Evolutionary conservation across 2,329 filamentous ascomycete species (phyloP).

Genomic region (Thermoascus crustaceus): DNA sequence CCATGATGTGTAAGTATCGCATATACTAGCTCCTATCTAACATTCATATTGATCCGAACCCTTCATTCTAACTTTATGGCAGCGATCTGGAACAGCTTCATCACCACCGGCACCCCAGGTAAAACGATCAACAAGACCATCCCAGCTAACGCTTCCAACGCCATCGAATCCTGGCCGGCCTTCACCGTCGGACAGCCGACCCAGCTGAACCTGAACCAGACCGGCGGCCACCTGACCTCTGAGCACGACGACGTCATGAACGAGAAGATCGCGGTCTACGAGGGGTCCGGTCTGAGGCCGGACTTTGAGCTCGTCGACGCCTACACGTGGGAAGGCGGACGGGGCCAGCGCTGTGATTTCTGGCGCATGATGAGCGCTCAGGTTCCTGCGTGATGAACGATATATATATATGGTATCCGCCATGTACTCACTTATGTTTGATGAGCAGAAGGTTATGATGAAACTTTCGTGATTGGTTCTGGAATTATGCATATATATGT

Average conservation of each 20-base stretch:
- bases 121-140: conserved; percentile 13
- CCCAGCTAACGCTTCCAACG: conserved; percentile 19
- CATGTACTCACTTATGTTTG: no score
- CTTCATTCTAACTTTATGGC: conserved; percentile 28
- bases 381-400: neutral
- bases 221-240: conserved; percentile 26
- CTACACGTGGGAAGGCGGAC: conserved; percentile 41
- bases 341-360: conserved; percentile 40
- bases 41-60: neutral
- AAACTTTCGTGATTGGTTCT: no score
- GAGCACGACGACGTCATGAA: conserved; percentile 11
- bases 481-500: no score
- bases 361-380: conserved; percentile 22
- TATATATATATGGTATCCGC: neutral
- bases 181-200: conserved; percentile 26
- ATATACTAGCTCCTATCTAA: conserved; percentile 22
- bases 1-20: conserved; percentile 18
- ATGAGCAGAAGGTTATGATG: no score
- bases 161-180: conserved; percentile 25
- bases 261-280: conserved; percentile 17
- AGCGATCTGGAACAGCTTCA: conserved; percentile 40
- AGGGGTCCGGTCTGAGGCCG: conserved; percentile 26
- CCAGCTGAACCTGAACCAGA: conserved; percentile 41
- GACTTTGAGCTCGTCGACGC: conserved; percentile 35
- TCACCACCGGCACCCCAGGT: conserved; percentile 32